These are phyloP conservation scores for Talaromyces stipitatus DNA, from an alignment of 495 filamentous ascomycete genomes.

Conservation along the genomic window DNA sequence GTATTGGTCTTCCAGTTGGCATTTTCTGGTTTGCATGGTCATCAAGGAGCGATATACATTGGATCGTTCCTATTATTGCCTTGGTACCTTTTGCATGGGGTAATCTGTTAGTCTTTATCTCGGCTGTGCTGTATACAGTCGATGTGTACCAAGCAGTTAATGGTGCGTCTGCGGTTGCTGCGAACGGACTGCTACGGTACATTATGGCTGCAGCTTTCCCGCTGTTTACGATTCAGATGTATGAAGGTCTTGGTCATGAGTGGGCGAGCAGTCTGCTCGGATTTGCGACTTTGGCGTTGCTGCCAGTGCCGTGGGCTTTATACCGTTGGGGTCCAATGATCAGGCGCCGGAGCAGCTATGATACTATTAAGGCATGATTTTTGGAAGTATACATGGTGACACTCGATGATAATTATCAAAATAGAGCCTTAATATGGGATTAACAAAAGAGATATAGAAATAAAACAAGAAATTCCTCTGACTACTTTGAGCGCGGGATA, in stretches of 20 bases:
- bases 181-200: slow-evolving; percentile 58
- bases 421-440: no score
- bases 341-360: not conserved
- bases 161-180: slow-evolving; percentile 18
- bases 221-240: slow-evolving; percentile 56
- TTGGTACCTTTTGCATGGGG: slow-evolving; percentile 62
- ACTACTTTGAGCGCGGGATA: no score
- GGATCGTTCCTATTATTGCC: slow-evolving; percentile 39
- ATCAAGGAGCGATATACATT: slow-evolving; percentile 18
- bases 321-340: not conserved
- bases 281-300: slow-evolving; percentile 45
- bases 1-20: slow-evolving; percentile 41
- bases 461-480: no score
- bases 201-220: slow-evolving; percentile 56
- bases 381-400: no score
- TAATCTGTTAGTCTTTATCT: slow-evolving; percentile 50
- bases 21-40: slow-evolving; percentile 46
- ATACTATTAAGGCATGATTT: no score
- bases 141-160: slow-evolving; percentile 46
- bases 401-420: no score
- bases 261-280: slow-evolving; percentile 55
- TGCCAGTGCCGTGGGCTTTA: slow-evolving; percentile 40
- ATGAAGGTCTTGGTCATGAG: slow-evolving; percentile 41
- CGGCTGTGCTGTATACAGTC: slow-evolving; percentile 39
- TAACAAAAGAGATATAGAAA: no score